Base-by-base conservation (phyloP, 1,139 yeast genomes). In the Yamadazyma pseudoaaseri region DNA sequence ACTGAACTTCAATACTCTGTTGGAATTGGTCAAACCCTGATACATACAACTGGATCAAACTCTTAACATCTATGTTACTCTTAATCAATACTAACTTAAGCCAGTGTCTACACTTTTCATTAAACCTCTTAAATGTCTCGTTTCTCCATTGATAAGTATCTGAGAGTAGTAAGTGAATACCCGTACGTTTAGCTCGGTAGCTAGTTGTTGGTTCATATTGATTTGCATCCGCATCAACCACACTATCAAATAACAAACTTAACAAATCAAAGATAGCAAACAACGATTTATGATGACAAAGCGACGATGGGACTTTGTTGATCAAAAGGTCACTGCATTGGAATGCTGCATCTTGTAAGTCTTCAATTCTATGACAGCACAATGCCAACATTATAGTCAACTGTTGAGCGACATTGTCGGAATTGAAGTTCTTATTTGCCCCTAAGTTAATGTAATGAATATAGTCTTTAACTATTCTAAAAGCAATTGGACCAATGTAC, bases 181-280 rank as follows among this genome's bases (percentile, higher is more conserved):
- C 78, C 12, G 78, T 75, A 31, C 56, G 60, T 28, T 73, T 65
- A n/a, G 96, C 75, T 22, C 63, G 56, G 52, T 84, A 90, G 20
- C 72, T 73, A 27, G 85, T 78, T 11, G 81, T 74, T 4, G 98
- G 97, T 41, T 84, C 86, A 54, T 87, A 92, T 57, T 81, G 49
- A 24, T 84, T 83, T 20, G 81, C 76, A 46, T 86, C 95, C n/a
- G 92, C 89, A 58, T 90, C 97, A 27, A 83, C 67, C 30, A 87
- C 75, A 60, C 95, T 81, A 44, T 84, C 82, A 59, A 86, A 86
- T 31, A 90, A 63, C 33, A 89, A 64, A 1, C 86, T 78, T 51
- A 94, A 67, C 35, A 92, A 68, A 53, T 94, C 98, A 43, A 94
- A 70, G 37, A 90, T 61, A 0, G 95, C 77, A 59, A 78, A 90